phyloP scores from a whole-genome alignment of 2,329 filamentous ascomycete species.

The Colletotrichum spinosum region DNA sequence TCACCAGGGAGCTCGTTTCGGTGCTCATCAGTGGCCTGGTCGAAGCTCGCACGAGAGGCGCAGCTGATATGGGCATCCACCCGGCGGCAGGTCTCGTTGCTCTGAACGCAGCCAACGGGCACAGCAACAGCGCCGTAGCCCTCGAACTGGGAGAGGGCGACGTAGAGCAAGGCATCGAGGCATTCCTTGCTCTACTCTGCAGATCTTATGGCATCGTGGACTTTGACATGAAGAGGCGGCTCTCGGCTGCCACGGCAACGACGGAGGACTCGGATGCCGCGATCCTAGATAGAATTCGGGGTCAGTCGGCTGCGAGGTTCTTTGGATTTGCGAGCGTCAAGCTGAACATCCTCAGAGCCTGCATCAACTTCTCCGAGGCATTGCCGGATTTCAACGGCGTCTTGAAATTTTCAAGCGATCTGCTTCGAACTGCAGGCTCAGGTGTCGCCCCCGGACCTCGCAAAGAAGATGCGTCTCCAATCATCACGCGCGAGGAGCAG shows the following conservation, averaged over 20 bases:
- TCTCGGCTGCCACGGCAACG: conserved; percentile 40
- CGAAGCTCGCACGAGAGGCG: conserved; percentile 90
- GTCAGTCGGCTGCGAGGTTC: conserved; percentile 67
- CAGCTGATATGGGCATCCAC: conserved; percentile 96
- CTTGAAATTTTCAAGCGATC: conserved; percentile 85
- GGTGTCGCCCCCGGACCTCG: conserved; percentile 80
- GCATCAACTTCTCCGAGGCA: conserved; percentile 93
- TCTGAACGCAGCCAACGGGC: conserved; percentile 67
- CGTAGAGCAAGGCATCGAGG: conserved; percentile 74
- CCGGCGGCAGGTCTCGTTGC: conserved; percentile 88
- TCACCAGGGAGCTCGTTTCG: conserved; percentile 86
- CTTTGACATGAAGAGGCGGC: conserved; percentile 52
- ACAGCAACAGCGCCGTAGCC: conserved; percentile 62
- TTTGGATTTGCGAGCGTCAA: conserved; percentile 87
- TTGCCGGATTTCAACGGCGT: conserved; percentile 92
- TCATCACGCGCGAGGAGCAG: conserved; percentile 85
- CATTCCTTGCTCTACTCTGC: conserved; percentile 70
- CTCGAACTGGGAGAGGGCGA: conserved; percentile 74
- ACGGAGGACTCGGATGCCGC: conserved; percentile 62
- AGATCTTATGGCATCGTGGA: conserved; percentile 73
- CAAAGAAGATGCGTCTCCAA: conserved; percentile 75
- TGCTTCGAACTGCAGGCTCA: conserved; percentile 85
- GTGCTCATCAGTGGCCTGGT: conserved; percentile 87
- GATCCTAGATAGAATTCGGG: conserved; percentile 68
- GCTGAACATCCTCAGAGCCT: conserved; percentile 87